Conservation (phyloP, 2,329 filamentous ascomycete genomes). For the Cordyceps farinosa region DNA sequence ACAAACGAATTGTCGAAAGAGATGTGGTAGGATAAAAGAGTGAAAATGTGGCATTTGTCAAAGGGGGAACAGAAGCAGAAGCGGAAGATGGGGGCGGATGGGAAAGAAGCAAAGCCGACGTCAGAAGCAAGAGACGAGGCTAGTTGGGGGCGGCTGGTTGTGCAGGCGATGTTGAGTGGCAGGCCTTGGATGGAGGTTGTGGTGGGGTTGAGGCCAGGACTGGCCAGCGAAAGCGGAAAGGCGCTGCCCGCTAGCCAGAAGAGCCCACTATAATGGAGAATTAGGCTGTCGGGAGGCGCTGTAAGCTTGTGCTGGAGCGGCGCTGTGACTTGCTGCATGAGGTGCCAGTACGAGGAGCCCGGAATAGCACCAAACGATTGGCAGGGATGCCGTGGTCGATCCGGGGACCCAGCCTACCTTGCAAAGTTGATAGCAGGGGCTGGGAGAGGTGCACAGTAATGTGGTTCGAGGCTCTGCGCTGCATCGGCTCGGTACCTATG, state of each 20-base stretch:
- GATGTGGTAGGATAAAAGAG: not conserved
- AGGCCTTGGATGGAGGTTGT: not conserved
- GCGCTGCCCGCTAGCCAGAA: not conserved
- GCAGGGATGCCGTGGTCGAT: not conserved
- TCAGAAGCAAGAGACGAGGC: not conserved
- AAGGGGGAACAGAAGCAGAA: not conserved
- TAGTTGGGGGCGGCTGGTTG: not conserved
- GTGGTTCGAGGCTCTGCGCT: too few species aligned
- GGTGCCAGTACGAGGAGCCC: not conserved
- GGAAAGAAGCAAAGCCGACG: conserved; percentile 3
- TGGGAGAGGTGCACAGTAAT: too few species aligned
- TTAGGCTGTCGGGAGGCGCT: not conserved
- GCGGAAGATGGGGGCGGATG: not conserved
- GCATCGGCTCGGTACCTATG: not conserved
- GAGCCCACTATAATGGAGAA: not conserved
- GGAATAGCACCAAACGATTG: not conserved
- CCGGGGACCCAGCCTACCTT: not conserved
- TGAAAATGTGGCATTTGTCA: not conserved
- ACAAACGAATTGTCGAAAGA: not conserved
- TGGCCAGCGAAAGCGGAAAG: not conserved
- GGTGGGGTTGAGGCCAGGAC: not conserved
- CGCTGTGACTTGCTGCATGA: not conserved
- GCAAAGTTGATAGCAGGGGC: too few species aligned
- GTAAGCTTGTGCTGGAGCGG: not conserved
- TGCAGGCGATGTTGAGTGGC: not conserved